Conservation (phyloP, 2,329 filamentous ascomycete species). For the Geosmithia putterillii region DNA sequence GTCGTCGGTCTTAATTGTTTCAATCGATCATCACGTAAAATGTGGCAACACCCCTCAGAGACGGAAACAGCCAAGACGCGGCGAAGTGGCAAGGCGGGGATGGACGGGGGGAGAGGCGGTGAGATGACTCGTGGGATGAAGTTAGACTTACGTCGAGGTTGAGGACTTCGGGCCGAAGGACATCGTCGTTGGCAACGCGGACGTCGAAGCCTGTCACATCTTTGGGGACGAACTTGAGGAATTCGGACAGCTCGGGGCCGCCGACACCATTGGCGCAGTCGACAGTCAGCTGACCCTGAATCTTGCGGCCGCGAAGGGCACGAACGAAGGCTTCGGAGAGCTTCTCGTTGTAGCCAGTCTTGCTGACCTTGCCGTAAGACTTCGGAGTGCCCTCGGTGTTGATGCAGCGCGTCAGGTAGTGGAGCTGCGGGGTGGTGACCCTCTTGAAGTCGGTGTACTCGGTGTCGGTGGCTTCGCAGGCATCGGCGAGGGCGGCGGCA, state of each 20-base stretch:
- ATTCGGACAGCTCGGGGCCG: constrained; percentile 75
- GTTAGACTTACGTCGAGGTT: constrained; percentile 63
- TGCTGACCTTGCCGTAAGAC: constrained; percentile 79
- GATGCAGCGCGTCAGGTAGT: constrained; percentile 88
- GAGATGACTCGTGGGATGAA: not conserved
- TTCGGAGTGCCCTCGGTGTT: constrained; percentile 84
- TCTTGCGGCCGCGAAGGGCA: constrained; percentile 66
- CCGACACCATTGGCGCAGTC: constrained; percentile 97
- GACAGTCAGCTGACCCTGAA: constrained; percentile 64
- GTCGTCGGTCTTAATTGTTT: constrained; percentile 2
- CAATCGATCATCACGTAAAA: not conserved
- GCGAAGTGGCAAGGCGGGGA: not conserved
- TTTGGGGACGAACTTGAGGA: constrained; percentile 70
- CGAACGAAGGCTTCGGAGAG: constrained; percentile 72
- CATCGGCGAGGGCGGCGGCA: constrained; percentile 65
- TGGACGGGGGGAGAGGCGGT: constrained; percentile 4
- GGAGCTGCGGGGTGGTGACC: constrained; percentile 92
- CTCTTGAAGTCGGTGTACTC: constrained; percentile 78
- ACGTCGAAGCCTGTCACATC: constrained; percentile 64
- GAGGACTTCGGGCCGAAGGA: constrained; percentile 76
- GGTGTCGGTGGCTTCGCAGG: constrained; percentile 62
- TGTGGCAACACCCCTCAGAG: too few species aligned
- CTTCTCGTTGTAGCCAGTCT: constrained; percentile 93
- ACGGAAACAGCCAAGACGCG: not conserved
- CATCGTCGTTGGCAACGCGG: constrained; percentile 85